Percentiles rank a stretch among this genome's conserved stretches.
Evolutionary conservation across 108 stramenopile species (phyloP).

Genomic region (Cyclotella choctawhatcheeana): DNA sequence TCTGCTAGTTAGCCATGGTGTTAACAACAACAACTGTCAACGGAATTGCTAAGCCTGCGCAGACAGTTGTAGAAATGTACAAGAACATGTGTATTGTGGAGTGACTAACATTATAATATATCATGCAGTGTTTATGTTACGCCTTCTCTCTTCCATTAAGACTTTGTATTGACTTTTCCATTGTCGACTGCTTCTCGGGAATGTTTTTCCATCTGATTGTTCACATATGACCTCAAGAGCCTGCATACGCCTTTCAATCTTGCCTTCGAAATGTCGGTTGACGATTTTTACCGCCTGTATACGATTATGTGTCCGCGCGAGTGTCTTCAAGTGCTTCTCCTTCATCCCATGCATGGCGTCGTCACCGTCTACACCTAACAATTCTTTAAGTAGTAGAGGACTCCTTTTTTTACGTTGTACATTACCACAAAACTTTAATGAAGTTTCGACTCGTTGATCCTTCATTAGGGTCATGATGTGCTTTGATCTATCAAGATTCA

Average conservation of each 20-base stretch:
- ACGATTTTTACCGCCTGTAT: not conserved
- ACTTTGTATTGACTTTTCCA: not conserved
- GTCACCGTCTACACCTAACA: slow-evolving; percentile 3
- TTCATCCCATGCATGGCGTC: not conserved
- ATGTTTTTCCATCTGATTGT: not conserved
- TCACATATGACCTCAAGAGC: not conserved
- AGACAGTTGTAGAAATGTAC: too few species aligned
- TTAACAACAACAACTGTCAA: not conserved
- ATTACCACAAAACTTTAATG: slow-evolving; percentile 3
- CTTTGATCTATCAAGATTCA: not conserved
- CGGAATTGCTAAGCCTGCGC: too few species aligned
- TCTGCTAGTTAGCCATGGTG: too few species aligned
- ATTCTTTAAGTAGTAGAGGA: not conserved
- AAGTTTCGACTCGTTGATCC: too few species aligned
- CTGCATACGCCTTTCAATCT: not conserved
- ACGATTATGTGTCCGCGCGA: not conserved
- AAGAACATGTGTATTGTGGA: too few species aligned
- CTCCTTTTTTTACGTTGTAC: not conserved
- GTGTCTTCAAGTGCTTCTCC: not conserved
- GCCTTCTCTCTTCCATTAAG: too few species aligned
- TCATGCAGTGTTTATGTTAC: too few species aligned
- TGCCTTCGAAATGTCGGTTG: not conserved
- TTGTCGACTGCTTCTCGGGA: not conserved
- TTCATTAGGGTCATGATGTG: not conserved
- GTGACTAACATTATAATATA: too few species aligned